phyloP scores from a whole-genome alignment of 106 monocot genomes.

The Posidonia australis region DNA sequence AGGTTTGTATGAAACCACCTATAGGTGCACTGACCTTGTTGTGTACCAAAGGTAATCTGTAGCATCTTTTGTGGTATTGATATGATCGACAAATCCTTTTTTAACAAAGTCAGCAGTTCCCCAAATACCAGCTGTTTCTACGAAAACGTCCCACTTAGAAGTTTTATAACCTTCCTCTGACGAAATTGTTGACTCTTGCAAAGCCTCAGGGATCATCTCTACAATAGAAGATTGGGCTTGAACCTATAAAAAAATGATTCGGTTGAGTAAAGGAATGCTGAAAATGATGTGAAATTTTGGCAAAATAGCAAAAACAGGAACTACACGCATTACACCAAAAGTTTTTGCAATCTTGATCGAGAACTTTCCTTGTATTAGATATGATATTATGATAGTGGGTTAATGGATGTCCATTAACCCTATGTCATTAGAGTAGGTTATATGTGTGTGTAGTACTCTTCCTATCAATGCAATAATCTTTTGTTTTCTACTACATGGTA shows the following conservation, averaged over 20 bases:
- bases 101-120: slow-evolving; percentile 47
- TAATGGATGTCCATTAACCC: too few relatives aligned
- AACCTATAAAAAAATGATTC: slow-evolving; percentile 38
- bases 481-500: too few relatives aligned
- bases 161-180: neutral
- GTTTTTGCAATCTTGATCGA: too few relatives aligned
- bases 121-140: slow-evolving; percentile 65
- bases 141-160: slow-evolving; percentile 53
- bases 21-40: slow-evolving; percentile 48
- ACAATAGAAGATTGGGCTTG: slow-evolving; percentile 53
- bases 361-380: too few relatives aligned
- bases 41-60: slow-evolving; percentile 98
- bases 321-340: neutral
- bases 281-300: neutral
- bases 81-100: slow-evolving; percentile 87
- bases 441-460: too few relatives aligned
- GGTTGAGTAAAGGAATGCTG: neutral
- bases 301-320: too few relatives aligned
- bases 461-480: too few relatives aligned
- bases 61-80: slow-evolving; percentile 86
- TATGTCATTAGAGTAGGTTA: too few relatives aligned
- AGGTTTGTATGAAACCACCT: too few relatives aligned
- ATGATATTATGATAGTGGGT: too few relatives aligned
- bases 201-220: slow-evolving; percentile 63
- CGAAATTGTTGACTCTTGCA: slow-evolving; percentile 1